Base-by-base conservation (phyloP, 2,329 filamentous ascomycete species). In the Westerdykella sp. region DNA sequence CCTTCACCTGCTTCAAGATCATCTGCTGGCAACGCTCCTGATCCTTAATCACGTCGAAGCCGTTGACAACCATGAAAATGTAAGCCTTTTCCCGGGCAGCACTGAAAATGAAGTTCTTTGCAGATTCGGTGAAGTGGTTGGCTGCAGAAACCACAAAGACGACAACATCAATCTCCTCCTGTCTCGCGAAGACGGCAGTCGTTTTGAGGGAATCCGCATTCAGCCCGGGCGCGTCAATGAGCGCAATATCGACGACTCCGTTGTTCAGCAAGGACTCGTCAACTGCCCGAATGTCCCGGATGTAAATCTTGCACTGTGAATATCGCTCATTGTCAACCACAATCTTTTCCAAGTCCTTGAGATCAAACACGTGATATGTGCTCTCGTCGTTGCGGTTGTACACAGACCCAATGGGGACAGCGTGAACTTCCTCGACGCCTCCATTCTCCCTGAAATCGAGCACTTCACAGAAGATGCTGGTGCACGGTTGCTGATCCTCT, bases 21-120 rank as follows among this genome's bases (percentile, higher is more conserved):
- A 88, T 86, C 61, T 93, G 88, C 65, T 95, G 80, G 65, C 91
- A 97, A 46, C 91, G 78, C 46, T 87, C 77, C 72, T 96, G 93
- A 67, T 97, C 90, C 50, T 85, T 79, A 57, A 98, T 97, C 48
- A 85, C 85, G 68, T 98, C 93, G 59, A 89, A 98, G 14, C 91
- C 90, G 63, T 98, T 98, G 53, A 98, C 93, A 12, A 98, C 93
- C 67, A 98, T 95, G 67, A 98, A 98, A 49, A 98, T 90, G 63
- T 98, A 98, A 0, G 93, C 91, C 69, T 98, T 98, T 62, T 98
- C 93, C 34, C 91, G 82, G 1, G 93, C 93, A 1, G 93, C 93
- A 40, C 91, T 91, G 75, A 87, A 86, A 49, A 98, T 95, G 60
- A 98, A 98, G 58, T 98, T 93, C 68, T 87, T 94, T n/a, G 93